These are phyloP conservation scores for Pholiota conissans DNA, from an alignment of 768 basidiomycete genomes.

Conservation along the genomic window DNA sequence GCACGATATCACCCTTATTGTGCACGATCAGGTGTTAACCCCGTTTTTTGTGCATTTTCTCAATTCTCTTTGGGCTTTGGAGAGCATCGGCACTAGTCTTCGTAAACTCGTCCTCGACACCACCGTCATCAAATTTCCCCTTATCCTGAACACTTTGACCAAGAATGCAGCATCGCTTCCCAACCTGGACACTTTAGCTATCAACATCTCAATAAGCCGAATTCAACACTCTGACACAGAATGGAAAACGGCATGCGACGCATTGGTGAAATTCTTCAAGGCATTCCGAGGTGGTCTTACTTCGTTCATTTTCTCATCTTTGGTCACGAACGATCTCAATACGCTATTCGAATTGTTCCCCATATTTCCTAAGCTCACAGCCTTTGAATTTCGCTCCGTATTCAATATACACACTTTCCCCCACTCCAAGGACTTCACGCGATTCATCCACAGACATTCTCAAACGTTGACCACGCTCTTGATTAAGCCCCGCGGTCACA, in stretches of 20 bases:
- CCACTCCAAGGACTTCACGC: not conserved
- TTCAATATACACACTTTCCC: constrained; percentile 1
- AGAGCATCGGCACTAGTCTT: constrained; percentile 15
- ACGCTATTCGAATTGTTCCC: not conserved
- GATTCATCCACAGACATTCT: not conserved
- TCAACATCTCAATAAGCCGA: constrained; percentile 5
- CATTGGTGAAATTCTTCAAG: not conserved
- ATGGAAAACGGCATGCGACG: not conserved
- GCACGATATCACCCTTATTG: constrained; percentile 20
- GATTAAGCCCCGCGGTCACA: not conserved
- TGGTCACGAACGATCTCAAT: not conserved
- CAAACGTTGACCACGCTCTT: not conserved
- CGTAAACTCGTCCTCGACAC: constrained; percentile 17
- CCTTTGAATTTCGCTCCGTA: not conserved
- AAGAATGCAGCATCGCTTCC: constrained; percentile 4
- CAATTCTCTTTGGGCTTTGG: constrained; percentile 10
- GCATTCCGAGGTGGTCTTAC: not conserved
- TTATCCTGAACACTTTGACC: constrained; percentile 11
- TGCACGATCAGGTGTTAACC: constrained; percentile 21
- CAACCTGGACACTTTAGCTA: constrained; percentile 4
- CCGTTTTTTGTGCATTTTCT: constrained; percentile 17
- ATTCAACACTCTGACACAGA: not conserved
- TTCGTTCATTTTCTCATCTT: constrained; percentile 1
- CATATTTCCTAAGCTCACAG: not conserved
- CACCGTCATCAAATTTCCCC: constrained; percentile 17